Evolutionary conservation across 305 asterid genomes (phyloP), one percentile per base, ranked within the genome.

Genomic region (Fraxinus greggii): DNA sequence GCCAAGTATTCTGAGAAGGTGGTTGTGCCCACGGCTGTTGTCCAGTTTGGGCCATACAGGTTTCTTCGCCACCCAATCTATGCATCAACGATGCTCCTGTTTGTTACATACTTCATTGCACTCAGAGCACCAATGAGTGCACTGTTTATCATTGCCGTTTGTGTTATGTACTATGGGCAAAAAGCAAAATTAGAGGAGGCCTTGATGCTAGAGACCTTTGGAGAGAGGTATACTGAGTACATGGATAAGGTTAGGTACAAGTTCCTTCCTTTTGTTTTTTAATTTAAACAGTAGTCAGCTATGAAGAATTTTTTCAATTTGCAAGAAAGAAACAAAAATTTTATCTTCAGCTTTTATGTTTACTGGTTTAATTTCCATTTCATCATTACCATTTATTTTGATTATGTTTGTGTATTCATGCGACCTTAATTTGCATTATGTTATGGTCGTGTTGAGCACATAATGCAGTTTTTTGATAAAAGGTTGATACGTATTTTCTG

Each of bases 1-100:
- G 95, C 99, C 1, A 96, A 96, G 86, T 96, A 96, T 80, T 96
- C 98, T 6, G 97, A 92, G 89, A 94, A 93, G 87, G 97, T 96
- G 73, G 98, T 94, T 72, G 98, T 91, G 77, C 98, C 99, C 12
- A 93, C 95, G 0, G 92, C 93, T 78, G 99, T 96, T 15, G 99
- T 96, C 76, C 94, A 90, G 83, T 94, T 96, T 83, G 98, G 99
- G 0, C 98, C 99, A 26, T 94, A 92, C 67, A 91, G 99, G 77
- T 86, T 92, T 19, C 90, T 96, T 17, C 95, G 97, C 59, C 99
- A 96, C 82, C 98, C 99, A 0, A 93, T 96, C 28, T 96, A 96
- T 79, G 97, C 98, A 0, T 96, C 99, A 8, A 94, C 97, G 1
- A 91, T 94, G 92, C 97, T 96, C 81, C 88, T 96, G 82, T 93